Base-by-base conservation (phyloP, 176 grass and related monocot genomes). In the Aegilops longissima region DNA sequence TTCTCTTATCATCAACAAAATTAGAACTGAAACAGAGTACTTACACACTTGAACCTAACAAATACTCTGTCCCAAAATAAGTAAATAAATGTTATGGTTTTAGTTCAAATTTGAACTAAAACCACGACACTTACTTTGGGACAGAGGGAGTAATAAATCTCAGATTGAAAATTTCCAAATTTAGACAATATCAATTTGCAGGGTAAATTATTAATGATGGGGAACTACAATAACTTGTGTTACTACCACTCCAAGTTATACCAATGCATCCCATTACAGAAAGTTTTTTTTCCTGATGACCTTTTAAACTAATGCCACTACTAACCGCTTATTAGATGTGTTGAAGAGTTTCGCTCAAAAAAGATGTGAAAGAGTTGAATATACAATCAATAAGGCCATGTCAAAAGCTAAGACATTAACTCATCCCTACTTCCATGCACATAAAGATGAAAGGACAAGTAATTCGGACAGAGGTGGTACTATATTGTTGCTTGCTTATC, bases 271-370 rank as follows among this genome's bases (percentile, higher is more conserved):
- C 33, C 62, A 5, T 10, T 77, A 67, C 40, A 75, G 42, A 76
- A 61, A 47, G 40, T 51, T 45, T 85, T 20, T 81, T 66, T 79
- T 13, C 14, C 4, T 54, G 20, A 21, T 13, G 56, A 12, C 73
- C 12, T 78, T 85, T 78, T 66, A 17, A 85, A 39, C 29, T 34
- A 84, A 84, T 84, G 61, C 17, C 4, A 21, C 30, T 18, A 27
- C 13, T 49, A 34, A 45, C 51, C 21, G 5, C 16, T 81, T 67
- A 68, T 33, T 34, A 33, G 3, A 56, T 23, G 8, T 72, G 31
- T 36, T 56, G 29, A 39, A 70, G 47, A 64, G 14, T 52, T 52
- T 17, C 14, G 5, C 5, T 52, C 14, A 52, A 52, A 52, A 52
- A 17, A 52, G 49, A 17, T 52, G 49, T 52, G 16, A 52, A 52